Percentiles rank a stretch among this genome's conserved stretches.
Evolutionary conservation across 1,284 basidiomycete genomes (phyloP).

Genomic region (Coniferiporia sulphurascens): DNA sequence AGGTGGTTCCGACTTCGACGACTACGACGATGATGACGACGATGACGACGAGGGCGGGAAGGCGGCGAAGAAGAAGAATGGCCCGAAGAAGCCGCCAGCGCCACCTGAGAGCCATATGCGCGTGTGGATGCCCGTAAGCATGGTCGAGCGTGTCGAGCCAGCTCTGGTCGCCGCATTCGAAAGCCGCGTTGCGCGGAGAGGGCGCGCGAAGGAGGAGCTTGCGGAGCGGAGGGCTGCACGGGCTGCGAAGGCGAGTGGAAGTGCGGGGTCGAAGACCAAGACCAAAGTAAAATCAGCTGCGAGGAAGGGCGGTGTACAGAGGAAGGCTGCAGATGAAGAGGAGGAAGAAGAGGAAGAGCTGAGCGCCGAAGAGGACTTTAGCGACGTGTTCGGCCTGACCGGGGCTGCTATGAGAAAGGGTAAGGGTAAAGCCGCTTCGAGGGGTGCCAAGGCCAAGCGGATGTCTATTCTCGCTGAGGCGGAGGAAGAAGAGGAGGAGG

Average conservation of each 20-base stretch:
- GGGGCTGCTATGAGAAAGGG: neutral
- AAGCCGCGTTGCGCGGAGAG: conserved; percentile 44
- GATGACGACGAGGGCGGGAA: conserved; percentile 28
- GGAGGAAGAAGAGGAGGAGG: conserved; percentile 3
- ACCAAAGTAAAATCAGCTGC: neutral
- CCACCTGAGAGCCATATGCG: conserved; percentile 50
- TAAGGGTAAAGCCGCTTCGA: neutral
- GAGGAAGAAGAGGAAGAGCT: conserved; percentile 15
- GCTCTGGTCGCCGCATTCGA: conserved; percentile 57
- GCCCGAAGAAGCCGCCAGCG: conserved; percentile 37
- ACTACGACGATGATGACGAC: conserved; percentile 27
- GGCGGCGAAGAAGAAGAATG: conserved; percentile 29
- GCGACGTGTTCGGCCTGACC: conserved; percentile 12
- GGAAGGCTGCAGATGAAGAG: neutral
- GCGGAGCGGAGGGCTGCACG: conserved; percentile 14
- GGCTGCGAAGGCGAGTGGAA: conserved; percentile 1
- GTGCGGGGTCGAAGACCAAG: neutral
- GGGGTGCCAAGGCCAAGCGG: neutral
- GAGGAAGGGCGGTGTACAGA: neutral
- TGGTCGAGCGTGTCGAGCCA: conserved; percentile 64
- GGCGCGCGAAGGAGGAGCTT: conserved; percentile 37
- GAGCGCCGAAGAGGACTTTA: conserved; percentile 15
- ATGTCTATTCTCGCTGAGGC: neutral
- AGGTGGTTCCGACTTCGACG: conserved; percentile 25
- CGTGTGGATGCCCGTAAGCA: conserved; percentile 73